Evolutionary conservation across 352 stramenopile genomes (phyloP).

Genomic region (Aphanomyces stellatus): DNA sequence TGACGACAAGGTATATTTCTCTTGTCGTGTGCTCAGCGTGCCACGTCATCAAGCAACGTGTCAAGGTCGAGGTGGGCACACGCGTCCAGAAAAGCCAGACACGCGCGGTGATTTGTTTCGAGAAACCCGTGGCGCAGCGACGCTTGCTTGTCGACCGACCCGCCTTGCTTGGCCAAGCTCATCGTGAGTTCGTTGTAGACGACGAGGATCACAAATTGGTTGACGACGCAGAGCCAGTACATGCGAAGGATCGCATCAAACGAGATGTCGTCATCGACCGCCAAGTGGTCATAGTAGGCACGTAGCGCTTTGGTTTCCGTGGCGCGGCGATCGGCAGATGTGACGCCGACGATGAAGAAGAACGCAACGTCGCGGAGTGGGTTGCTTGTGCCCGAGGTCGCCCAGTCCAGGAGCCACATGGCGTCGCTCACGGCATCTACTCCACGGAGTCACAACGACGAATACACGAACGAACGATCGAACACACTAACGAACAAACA

Average conservation of each 20-base stretch:
- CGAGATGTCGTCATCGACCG: slow-evolving; percentile 18
- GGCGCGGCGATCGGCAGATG: slow-evolving; percentile 30
- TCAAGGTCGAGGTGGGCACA: neutral
- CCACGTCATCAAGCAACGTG: too few species aligned
- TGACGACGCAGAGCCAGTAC: slow-evolving; percentile 62
- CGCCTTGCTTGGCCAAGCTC: slow-evolving; percentile 61
- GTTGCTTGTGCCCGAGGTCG: slow-evolving; percentile 63
- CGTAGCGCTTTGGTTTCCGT: slow-evolving; percentile 34
- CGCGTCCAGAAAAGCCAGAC: slow-evolving; percentile 44
- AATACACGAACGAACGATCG: too few species aligned
- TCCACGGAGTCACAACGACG: too few species aligned
- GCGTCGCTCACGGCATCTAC: slow-evolving; percentile 13
- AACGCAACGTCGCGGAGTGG: slow-evolving; percentile 71
- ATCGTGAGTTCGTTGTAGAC: slow-evolving; percentile 75
- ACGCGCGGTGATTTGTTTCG: slow-evolving; percentile 58
- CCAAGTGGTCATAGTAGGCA: slow-evolving; percentile 31
- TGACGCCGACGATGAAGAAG: slow-evolving; percentile 76
- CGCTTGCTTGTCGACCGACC: slow-evolving; percentile 46
- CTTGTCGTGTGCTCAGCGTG: too few species aligned
- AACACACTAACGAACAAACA: too few species aligned
- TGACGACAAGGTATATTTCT: too few species aligned
- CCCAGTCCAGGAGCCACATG: slow-evolving; percentile 73
- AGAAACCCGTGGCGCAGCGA: slow-evolving; percentile 58
- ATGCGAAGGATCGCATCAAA: slow-evolving; percentile 33
- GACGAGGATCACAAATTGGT: slow-evolving; percentile 76